Evolutionary conservation across 1,284 basidiomycete species (phyloP).

Genomic region (Stygiomarasmius scandens): DNA sequence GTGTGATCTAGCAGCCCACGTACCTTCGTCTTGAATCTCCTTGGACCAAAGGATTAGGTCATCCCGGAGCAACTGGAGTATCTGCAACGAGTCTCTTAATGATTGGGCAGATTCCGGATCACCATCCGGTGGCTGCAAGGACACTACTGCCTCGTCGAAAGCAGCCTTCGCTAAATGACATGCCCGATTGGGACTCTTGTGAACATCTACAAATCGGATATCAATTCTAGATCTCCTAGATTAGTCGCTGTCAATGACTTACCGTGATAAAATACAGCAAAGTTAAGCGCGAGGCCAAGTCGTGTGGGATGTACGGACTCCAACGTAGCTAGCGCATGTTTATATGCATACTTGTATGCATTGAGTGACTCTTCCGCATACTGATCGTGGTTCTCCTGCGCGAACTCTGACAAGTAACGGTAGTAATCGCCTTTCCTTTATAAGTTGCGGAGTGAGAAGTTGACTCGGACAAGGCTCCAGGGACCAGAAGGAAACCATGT

Average conservation of each 20-base stretch:
- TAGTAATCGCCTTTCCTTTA: slow-evolving; percentile 71
- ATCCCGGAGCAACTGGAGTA: slow-evolving; percentile 65
- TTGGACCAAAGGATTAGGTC: slow-evolving; percentile 67
- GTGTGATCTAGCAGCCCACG: slow-evolving; percentile 2
- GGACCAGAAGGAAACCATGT: slow-evolving; percentile 1
- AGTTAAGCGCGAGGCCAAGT: slow-evolving; percentile 92
- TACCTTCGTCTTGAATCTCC: slow-evolving; percentile 51
- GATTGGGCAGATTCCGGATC: slow-evolving; percentile 37
- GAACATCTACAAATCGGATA: slow-evolving; percentile 56
- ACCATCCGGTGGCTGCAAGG: slow-evolving; percentile 32
- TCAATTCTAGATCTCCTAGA: not conserved
- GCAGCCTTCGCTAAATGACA: slow-evolving; percentile 86
- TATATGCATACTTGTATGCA: slow-evolving; percentile 70
- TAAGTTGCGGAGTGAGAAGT: slow-evolving; percentile 11
- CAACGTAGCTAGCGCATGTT: slow-evolving; percentile 59
- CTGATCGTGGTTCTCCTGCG: slow-evolving; percentile 43
- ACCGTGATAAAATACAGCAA: slow-evolving; percentile 95
- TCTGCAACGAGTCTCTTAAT: slow-evolving; percentile 65
- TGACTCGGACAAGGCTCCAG: not conserved
- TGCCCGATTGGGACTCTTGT: slow-evolving; percentile 88
- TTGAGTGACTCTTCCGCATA: slow-evolving; percentile 58
- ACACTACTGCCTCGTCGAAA: slow-evolving; percentile 66
- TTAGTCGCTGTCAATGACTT: slow-evolving; percentile 7
- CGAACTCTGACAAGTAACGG: slow-evolving; percentile 68
- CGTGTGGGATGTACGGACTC: slow-evolving; percentile 70